Percentiles rank a stretch among this genome's conserved stretches.
Evolutionary conservation across 495 filamentous ascomycete genomes (phyloP).

Genomic region (Neurospora sp.): DNA sequence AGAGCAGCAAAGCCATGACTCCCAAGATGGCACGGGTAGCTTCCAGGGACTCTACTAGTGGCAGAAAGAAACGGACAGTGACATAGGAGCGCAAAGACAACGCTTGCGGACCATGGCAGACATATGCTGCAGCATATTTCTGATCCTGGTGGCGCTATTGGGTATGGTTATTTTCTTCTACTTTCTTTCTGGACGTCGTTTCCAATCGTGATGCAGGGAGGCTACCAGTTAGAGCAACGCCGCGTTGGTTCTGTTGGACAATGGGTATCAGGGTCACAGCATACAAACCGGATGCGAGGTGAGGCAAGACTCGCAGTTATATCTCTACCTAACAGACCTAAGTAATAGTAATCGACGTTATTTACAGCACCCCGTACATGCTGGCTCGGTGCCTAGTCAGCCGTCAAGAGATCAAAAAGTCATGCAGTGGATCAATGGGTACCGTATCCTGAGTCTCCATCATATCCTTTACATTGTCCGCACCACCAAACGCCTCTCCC

Average conservation of each 20-base stretch:
- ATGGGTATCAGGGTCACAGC: background rate
- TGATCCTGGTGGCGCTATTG: background rate
- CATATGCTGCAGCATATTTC: background rate
- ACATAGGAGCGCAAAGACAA: background rate
- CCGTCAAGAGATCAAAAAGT: background rate
- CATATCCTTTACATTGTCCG: background rate
- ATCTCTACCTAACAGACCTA: background rate
- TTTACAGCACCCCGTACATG: background rate
- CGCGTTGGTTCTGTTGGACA: background rate
- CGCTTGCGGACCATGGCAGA: background rate
- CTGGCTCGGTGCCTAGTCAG: background rate
- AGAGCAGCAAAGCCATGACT: background rate
- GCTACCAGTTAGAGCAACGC: background rate
- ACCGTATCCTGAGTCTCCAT: background rate
- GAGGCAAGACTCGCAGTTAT: background rate
- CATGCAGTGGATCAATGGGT: background rate
- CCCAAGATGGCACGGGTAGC: background rate
- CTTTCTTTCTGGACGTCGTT: background rate
- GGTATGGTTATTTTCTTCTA: background rate
- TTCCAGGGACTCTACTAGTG: background rate
- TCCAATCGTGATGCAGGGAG: background rate
- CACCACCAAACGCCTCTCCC: background rate
- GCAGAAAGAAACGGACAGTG: background rate
- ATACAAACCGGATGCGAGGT: background rate
- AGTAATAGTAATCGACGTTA: background rate